Percentiles rank a stretch among this genome's conserved stretches.
Evolutionary conservation across 768 basidiomycete genomes (phyloP).

Genomic region (Chiua virens): DNA sequence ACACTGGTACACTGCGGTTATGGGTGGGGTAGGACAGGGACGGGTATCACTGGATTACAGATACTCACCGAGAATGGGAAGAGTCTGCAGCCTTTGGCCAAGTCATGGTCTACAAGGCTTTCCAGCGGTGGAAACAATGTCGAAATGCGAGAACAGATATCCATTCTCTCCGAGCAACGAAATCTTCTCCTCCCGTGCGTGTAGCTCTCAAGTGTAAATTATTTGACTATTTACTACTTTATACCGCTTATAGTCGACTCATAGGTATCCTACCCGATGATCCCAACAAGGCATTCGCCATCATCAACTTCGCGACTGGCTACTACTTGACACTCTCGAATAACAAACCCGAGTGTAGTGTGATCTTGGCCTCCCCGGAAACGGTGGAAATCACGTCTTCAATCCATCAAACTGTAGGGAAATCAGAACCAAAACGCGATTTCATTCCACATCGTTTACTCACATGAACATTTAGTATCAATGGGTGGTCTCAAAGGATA

Average conservation of each 20-base stretch:
- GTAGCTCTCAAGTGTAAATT: too few species aligned
- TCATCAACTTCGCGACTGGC: conserved; percentile 10
- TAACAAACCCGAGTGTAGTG: not conserved
- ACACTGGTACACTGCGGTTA: conserved; percentile 15
- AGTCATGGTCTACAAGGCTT: not conserved
- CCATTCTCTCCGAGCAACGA: conserved; percentile 2
- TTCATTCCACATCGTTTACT: too few species aligned
- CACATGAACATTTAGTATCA: not conserved
- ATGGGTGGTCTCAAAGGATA: conserved; percentile 7
- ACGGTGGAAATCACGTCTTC: not conserved
- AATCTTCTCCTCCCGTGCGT: conserved; percentile 6
- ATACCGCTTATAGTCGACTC: too few species aligned
- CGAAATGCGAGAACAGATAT: conserved; percentile 6
- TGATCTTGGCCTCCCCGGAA: not conserved
- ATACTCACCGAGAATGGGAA: not conserved
- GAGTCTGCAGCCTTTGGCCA: not conserved
- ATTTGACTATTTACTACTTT: too few species aligned
- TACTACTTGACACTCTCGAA: conserved; percentile 9
- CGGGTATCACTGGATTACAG: conserved; percentile 9
- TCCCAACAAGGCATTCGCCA: not conserved
- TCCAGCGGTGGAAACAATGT: conserved; percentile 5
- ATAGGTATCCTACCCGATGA: too few species aligned
- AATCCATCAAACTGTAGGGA: not conserved
- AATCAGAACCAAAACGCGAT: not conserved
- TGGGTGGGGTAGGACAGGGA: conserved; percentile 8